These are phyloP conservation scores for Solanum sparsipilum DNA, from an alignment of 257 asterid species.

Conservation along the genomic window DNA sequence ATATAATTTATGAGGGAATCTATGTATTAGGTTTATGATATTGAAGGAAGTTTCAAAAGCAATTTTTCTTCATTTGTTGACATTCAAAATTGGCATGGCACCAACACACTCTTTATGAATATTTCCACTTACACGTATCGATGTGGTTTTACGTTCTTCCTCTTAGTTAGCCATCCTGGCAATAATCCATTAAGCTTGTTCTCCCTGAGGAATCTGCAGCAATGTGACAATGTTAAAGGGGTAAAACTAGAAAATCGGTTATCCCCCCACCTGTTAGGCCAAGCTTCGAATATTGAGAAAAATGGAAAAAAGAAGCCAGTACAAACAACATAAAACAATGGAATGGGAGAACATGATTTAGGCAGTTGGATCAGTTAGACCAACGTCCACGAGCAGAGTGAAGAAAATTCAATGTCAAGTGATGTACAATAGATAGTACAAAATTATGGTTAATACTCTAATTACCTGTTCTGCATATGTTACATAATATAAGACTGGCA, in stretches of 20 bases:
- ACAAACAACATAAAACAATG: background rate
- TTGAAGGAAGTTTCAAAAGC: background rate
- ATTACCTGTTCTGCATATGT: background rate
- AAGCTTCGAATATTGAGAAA: background rate
- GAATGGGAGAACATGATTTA: background rate
- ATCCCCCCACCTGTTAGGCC: background rate
- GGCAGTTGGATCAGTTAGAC: background rate
- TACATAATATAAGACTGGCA: background rate
- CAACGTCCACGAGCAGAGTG: background rate
- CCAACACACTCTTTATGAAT: background rate
- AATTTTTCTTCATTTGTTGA: background rate
- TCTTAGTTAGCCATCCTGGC: conserved; percentile 1
- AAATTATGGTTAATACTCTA: background rate
- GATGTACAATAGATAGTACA: background rate
- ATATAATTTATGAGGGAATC: background rate
- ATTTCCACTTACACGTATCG: background rate
- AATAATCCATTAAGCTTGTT: conserved; percentile 4
- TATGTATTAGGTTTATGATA: background rate
- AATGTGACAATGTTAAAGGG: background rate
- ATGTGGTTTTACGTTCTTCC: background rate
- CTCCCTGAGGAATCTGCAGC: conserved; percentile 2
- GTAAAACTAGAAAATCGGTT: background rate
- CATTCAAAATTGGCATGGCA: background rate
- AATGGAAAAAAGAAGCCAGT: background rate
- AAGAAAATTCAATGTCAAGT: background rate